Base-by-base conservation (phyloP, 768 basidiomycete genomes). In the Lentinula raphanica region DNA sequence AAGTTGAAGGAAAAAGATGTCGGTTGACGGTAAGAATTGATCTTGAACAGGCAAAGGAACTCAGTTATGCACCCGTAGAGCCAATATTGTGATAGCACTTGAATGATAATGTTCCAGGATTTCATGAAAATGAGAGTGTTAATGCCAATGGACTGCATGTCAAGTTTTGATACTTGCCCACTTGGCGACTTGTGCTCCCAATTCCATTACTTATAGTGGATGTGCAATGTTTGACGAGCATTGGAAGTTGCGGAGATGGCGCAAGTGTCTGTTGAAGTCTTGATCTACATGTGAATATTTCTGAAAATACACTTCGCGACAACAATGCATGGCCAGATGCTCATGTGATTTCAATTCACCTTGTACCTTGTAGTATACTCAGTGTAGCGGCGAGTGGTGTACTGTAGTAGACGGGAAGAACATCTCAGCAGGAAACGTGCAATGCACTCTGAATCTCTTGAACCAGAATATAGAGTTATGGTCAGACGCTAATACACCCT, bases 341-440 rank as follows among this genome's bases (percentile, higher is more conserved):
- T 21, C 51, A 53, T 53, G 51, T 56, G 54, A 56, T 21, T 44
- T 31, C 9, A 12, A 9, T 39, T 53, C 17, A 19, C 36, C 13
- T 39, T 28, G 11, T n/a, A n/a, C n/a, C n/a, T n/a, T n/a, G n/a
- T n/a, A n/a, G n/a, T n/a, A n/a, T 38, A 32, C 29, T 49, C 48
- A 28, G 11, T 49, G 17, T 12, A 36, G 19, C 15, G 31, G 49
- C 6, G n/a, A 45, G 15, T 23, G 27, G 31, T 19, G 31, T 3
- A 56, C n/a, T n/a, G n/a, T n/a, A n/a, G n/a, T n/a, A n/a, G n/a
- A 46, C 40, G 54, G 54, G 32, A 56, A 56, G 54, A 53, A 39
- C 51, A 56, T 56, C 54, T 45, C 5, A 48, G 54, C 54, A 56
- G 25, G n/a, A 21, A 29, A 32, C 23, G 35, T 19, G 29, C 19